phyloP scores from a whole-genome alignment of 331 rosid species.

The Quercus phellos region DNA sequence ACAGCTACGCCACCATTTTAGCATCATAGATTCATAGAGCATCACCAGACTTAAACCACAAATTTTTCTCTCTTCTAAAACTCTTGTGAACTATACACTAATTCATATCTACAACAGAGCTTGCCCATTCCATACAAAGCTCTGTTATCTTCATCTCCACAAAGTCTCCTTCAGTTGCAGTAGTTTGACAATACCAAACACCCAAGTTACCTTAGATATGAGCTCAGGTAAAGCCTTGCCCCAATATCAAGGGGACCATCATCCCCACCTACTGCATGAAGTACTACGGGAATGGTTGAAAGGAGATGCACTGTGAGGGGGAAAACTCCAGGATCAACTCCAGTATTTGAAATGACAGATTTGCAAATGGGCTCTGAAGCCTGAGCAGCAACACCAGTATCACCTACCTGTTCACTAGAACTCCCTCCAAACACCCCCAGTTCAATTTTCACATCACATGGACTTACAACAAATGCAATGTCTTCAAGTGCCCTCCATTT shows the following conservation, averaged over 20 bases:
- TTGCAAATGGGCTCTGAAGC: conserved; percentile 8
- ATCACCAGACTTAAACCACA: conserved; percentile 19
- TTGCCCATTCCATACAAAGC: conserved; percentile 14
- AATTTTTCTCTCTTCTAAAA: conserved; percentile 21
- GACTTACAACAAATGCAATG: conserved; percentile 48
- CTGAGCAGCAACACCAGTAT: conserved; percentile 5
- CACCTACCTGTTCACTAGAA: conserved; percentile 13
- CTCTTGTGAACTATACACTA: conserved; percentile 35
- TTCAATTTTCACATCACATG: conserved; percentile 38
- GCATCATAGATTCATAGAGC: conserved; percentile 10
- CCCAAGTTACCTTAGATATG: conserved; percentile 48
- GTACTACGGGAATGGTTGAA: conserved; percentile 72
- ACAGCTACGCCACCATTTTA: conserved; percentile 24
- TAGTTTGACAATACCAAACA: conserved; percentile 16
- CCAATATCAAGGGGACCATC: conserved; percentile 76
- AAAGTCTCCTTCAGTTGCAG: conserved; percentile 4
- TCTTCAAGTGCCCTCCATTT: conserved; percentile 70
- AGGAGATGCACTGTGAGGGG: conserved; percentile 61
- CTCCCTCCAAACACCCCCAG: conserved; percentile 16
- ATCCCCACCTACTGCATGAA: conserved; percentile 85
- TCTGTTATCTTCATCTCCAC: conserved; percentile 4
- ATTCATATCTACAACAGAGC: conserved; percentile 24
- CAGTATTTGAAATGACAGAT: conserved; percentile 15
- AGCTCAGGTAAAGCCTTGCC: conserved; percentile 72
- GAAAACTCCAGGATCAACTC: conserved; percentile 56